Base-by-base conservation (phyloP, 2,329 filamentous ascomycete genomes). In the Ascochyta clinopodiicola region DNA sequence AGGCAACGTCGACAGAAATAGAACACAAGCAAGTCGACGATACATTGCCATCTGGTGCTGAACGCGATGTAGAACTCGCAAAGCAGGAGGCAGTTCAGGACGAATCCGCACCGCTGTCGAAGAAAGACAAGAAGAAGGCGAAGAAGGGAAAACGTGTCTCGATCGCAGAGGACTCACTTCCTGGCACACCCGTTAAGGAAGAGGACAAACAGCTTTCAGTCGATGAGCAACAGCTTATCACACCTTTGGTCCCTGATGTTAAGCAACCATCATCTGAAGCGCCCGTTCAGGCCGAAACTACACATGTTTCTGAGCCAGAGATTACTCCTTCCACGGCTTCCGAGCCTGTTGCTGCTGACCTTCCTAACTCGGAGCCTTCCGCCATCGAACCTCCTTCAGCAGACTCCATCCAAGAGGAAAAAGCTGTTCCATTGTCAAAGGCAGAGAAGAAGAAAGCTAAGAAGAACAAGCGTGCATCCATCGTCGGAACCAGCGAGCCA, bases 361-460 rank as follows among this genome's bases (percentile, higher is more conserved):
- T 12, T 12, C 9, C 37, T 10, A 34, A 15, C 13, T 15, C 13
- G 15, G 25, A 19, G 5, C 36, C 21, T 17, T n/a, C 37, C 8
- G n/a, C 29, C 8, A n/a, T 38, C 19, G 39, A 54, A 15, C 37
- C 24, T n/a, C 22, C 31, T 32, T 31, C 48, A 27, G 34, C 25
- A 24, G 19, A 36, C 13, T 10, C 39, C 5, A 6, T 12, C 17
- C 29, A 39, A 24, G 29, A 29, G 22, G 51, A 56, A 10, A 36
- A 43, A 4, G 31, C 24, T 17, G 51, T 24, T 4, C 32, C 29
- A 5, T 8, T 51, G 24, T 61, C 58, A 15, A 58, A 58, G 51
- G 55, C 58, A 22, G 46, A 52, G 6, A 55, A 54, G 46, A 56
- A 61, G 55, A 58, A 58, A n/a, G 58, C 55, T 4, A 56, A 56